Base-by-base conservation (phyloP, 495 filamentous ascomycete species). In the Penicillium pulvis region DNA sequence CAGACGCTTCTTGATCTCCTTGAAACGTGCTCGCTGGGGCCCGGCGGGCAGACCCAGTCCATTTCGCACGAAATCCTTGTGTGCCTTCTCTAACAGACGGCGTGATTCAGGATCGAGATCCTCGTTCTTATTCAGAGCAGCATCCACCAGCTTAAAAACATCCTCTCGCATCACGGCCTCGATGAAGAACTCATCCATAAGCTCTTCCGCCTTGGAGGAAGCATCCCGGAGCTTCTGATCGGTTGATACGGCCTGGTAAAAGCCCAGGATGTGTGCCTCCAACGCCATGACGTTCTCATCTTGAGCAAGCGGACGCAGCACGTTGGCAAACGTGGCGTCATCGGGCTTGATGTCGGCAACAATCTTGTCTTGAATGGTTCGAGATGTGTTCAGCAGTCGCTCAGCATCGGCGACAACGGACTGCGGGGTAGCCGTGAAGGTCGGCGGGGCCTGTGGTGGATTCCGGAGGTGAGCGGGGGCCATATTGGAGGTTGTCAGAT, bases 391-490 rank as follows among this genome's bases (percentile, higher is more conserved):
- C 58, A 92, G 90, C 47, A 96, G 72, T 36, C 78, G 75, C 71
- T 93, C 85, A 36, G 93, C 88, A 65, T 93, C 92, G 55, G 83
- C 79, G 20, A 95, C 73, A 54, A 98, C 78, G 45, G 85, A 87
- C 55, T 86, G 76, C 19, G 89, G 85, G 46, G 92, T 97, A 50
- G 90, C 90, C 0, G 85, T 92, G 76, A 97, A 97, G 43, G 85
- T 78, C 17, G 93, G 91, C 41, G 94, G 93, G 20, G 86, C 79
- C 71, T 97, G 92, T 19, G 92, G 92, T 51, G 92, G 92, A 59
- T 82, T 87, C 66, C 81, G 75, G 61, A 76, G 70, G 63, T 85
- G 74, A 58, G 81, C 75, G 47, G 85, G 83, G 20, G 85, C 87
- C 89, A 91, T 92, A 55, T 74, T 84, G 61, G 79, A 77, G 58